These are phyloP conservation scores for Mycena rebaudengoi DNA, from an alignment of 768 basidiomycete species.

Conservation along the genomic window DNA sequence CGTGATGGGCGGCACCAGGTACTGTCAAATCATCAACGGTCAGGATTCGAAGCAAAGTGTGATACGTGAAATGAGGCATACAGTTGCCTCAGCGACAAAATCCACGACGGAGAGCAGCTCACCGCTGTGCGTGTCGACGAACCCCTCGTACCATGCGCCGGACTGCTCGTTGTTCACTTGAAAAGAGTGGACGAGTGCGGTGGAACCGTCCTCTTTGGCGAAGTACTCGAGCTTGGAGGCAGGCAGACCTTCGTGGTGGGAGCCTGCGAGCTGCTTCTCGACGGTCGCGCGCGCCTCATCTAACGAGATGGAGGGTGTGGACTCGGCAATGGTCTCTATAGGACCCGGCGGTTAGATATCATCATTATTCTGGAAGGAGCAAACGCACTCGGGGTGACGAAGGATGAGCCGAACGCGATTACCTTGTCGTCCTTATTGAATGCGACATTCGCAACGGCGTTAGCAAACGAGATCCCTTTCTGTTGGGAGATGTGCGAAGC, in stretches of 20 bases:
- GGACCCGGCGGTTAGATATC: too few relatives aligned
- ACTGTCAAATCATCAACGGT: constrained; percentile 56
- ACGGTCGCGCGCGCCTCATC: constrained; percentile 40
- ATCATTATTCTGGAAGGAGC: too few relatives aligned
- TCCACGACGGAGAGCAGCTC: constrained; percentile 53
- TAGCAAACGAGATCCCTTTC: constrained; percentile 41
- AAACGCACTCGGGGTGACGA: constrained; percentile 21
- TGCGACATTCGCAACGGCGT: constrained; percentile 36
- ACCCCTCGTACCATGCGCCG: constrained; percentile 55
- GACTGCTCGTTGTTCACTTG: constrained; percentile 24
- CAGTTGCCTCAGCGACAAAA: constrained; percentile 52
- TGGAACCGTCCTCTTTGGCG: constrained; percentile 37
- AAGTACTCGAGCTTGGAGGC: constrained; percentile 46
- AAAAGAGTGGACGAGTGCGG: constrained; percentile 39
- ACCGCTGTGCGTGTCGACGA: constrained; percentile 53
- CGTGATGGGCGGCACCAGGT: too few relatives aligned
- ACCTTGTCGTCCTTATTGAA: constrained; percentile 29
- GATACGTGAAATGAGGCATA: constrained; percentile 46
- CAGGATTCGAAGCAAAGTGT: constrained; percentile 48
- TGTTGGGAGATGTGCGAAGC: too few relatives aligned
- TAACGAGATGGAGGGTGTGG: constrained; percentile 38
- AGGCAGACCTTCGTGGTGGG: constrained; percentile 38
- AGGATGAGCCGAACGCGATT: constrained; percentile 23
- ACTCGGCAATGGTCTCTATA: constrained; percentile 24
- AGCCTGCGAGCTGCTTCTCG: constrained; percentile 36